These are phyloP conservation scores for Cymodocea nodosa DNA, from an alignment of 116 monocot species.

Conservation along the genomic window DNA sequence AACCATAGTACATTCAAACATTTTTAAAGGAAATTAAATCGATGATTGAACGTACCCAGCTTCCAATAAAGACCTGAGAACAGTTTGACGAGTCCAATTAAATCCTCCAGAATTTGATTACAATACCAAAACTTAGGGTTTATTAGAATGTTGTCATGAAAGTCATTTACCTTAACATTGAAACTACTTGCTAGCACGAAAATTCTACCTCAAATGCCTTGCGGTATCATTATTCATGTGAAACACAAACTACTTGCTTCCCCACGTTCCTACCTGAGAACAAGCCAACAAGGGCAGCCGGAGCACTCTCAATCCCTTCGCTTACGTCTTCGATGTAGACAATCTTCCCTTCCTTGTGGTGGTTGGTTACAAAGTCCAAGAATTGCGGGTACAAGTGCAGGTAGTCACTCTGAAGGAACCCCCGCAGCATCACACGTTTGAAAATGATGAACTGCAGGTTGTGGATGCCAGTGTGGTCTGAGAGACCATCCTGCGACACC, in stretches of 20 bases:
- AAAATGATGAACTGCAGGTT: background rate
- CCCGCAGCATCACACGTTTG: slow-evolving; percentile 7
- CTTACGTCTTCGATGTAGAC: slow-evolving; percentile 15
- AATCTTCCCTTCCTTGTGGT: slow-evolving; percentile 11
- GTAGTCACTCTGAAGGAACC: slow-evolving; percentile 9
- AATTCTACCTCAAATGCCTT: background rate
- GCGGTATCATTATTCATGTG: background rate
- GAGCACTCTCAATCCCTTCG: slow-evolving; percentile 24
- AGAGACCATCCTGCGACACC: slow-evolving; percentile 16
- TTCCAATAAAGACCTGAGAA: too few species aligned
- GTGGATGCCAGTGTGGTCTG: slow-evolving; percentile 2
- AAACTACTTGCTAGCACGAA: too few species aligned
- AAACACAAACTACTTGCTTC: slow-evolving; percentile 11
- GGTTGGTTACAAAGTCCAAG: background rate
- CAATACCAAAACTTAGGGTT: too few species aligned
- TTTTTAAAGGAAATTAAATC: too few species aligned
- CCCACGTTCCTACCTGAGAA: slow-evolving; percentile 25
- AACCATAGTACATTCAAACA: too few species aligned
- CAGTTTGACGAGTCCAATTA: too few species aligned
- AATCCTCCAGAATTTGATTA: too few species aligned
- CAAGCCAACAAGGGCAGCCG: slow-evolving; percentile 17
- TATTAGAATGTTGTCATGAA: too few species aligned
- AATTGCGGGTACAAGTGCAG: slow-evolving; percentile 5
- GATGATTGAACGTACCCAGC: too few species aligned
- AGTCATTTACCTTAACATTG: too few species aligned